These are phyloP conservation scores for Kurtzmaniella quercitrusa DNA, from an alignment of 1,139 yeast genomes.

Conservation along the genomic window DNA sequence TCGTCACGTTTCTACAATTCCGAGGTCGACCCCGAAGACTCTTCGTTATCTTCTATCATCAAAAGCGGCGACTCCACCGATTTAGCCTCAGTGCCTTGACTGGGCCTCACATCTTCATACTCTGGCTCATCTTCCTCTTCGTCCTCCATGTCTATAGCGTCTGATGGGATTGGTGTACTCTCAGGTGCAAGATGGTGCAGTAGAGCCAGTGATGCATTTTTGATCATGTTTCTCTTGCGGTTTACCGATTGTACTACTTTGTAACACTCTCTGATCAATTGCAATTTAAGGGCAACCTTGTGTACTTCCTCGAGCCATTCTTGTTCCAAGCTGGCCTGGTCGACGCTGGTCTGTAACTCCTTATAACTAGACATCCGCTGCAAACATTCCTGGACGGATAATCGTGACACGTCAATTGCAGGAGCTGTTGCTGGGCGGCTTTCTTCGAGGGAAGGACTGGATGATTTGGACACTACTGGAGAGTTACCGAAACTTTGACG, in stretches of 20 bases:
- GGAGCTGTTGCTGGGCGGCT: neutral
- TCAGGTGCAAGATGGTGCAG: neutral
- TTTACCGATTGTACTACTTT: slow-evolving; percentile 22
- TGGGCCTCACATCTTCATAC: neutral
- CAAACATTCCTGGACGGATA: slow-evolving; percentile 3
- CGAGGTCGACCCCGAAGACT: neutral
- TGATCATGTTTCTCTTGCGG: slow-evolving; percentile 9
- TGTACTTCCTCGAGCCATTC: slow-evolving; percentile 25
- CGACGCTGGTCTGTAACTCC: neutral
- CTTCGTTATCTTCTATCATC: slow-evolving; percentile 1
- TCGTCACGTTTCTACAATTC: neutral
- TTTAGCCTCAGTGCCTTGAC: neutral
- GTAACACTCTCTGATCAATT: slow-evolving; percentile 28
- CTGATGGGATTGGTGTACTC: slow-evolving; percentile 2
- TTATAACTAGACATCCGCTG: slow-evolving; percentile 4
- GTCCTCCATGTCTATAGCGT: slow-evolving; percentile 1
- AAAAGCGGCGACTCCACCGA: neutral
- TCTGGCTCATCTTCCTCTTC: slow-evolving; percentile 4
- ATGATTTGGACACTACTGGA: neutral
- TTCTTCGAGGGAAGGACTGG: neutral
- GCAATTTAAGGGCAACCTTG: slow-evolving; percentile 24
- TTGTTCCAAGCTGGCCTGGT: slow-evolving; percentile 8
- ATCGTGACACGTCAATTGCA: neutral
- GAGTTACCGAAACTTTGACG: neutral
- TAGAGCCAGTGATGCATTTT: neutral